Percentiles rank a stretch among this genome's conserved stretches.
These are phyloP conservation scores for Polychytrium aggregatum DNA, from an alignment of 192 early-diverging fungal genomes.

Conservation along the genomic window DNA sequence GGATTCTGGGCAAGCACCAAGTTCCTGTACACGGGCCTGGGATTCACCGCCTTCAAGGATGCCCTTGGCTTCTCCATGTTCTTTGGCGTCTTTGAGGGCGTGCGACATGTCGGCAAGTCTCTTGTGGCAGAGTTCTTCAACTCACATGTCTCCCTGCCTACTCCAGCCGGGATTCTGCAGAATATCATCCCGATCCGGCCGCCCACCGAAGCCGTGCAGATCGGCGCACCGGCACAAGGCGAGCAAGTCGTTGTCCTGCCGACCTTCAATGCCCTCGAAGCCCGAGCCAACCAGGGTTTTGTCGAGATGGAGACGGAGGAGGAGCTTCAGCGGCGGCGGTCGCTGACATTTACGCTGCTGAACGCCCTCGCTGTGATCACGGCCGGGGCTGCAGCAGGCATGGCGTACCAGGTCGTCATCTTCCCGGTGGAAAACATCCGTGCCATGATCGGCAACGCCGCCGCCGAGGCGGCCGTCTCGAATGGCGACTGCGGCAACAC, in stretches of 20 bases:
- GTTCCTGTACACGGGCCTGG: constrained; percentile 23
- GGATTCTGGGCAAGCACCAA: constrained; percentile 6
- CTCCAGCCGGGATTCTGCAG: too few species aligned
- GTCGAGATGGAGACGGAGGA: neutral
- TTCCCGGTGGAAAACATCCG: constrained; percentile 24
- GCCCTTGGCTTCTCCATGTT: constrained; percentile 32
- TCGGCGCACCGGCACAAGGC: neutral
- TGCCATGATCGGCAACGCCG: too few species aligned
- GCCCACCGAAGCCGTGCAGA: too few species aligned
- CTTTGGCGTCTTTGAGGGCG: constrained; percentile 37
- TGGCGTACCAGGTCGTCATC: constrained; percentile 27
- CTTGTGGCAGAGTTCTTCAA: constrained; percentile 18
- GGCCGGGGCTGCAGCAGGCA: constrained; percentile 32
- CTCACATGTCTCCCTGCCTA: too few species aligned
- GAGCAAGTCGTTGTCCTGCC: too few species aligned
- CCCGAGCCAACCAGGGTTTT: neutral
- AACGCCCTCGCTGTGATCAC: constrained; percentile 23
- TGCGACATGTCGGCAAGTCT: constrained; percentile 19
- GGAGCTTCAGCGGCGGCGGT: neutral
- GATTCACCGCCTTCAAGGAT: constrained; percentile 18
- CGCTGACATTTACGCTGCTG: constrained; percentile 1
- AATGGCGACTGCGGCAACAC: neutral
- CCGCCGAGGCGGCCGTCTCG: neutral
- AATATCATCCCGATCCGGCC: too few species aligned
- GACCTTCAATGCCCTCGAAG: too few species aligned